Conservation (phyloP, 2,329 filamentous ascomycete genomes). For the Colletotrichum caudatum region DNA sequence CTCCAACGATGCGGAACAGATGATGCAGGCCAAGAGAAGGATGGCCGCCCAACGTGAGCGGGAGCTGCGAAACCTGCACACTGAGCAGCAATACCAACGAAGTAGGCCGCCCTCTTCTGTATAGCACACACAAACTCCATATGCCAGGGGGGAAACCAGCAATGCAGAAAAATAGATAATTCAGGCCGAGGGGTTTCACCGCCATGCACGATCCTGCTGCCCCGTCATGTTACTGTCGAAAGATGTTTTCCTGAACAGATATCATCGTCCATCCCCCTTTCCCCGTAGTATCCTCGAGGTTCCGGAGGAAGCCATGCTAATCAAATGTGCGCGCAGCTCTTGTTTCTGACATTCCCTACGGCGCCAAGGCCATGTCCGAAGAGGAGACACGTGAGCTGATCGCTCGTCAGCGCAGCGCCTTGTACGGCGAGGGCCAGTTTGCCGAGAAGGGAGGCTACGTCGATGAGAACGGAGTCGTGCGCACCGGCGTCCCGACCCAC, state of each 20-base stretch:
- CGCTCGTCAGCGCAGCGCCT: slow-evolving; percentile 91
- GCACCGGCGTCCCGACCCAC: slow-evolving; percentile 74
- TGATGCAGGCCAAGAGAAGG: slow-evolving; percentile 99
- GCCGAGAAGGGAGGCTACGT: slow-evolving; percentile 75
- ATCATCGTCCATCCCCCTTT: slow-evolving; percentile 35
- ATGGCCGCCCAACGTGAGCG: slow-evolving; percentile 99
- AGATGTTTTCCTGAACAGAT: slow-evolving; percentile 40
- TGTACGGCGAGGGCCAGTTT: slow-evolving; percentile 85
- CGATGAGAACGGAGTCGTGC: slow-evolving; percentile 74
- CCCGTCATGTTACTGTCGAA: slow-evolving; percentile 42
- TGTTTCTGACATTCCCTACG: slow-evolving; percentile 47
- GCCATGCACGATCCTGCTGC: slow-evolving; percentile 41
- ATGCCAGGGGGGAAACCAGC: slow-evolving; percentile 50
- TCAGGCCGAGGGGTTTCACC: slow-evolving; percentile 43
- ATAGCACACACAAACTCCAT: slow-evolving; percentile 69
- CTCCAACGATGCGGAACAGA: slow-evolving; percentile 93
- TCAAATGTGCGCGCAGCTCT: slow-evolving; percentile 38
- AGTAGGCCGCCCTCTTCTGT: slow-evolving; percentile 88
- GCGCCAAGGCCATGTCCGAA: slow-evolving; percentile 89
- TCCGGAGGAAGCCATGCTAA: slow-evolving; percentile 39
- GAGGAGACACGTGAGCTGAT: slow-evolving; percentile 96
- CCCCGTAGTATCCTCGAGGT: slow-evolving; percentile 38
- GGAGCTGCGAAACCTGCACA: slow-evolving; percentile 99
- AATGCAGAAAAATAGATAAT: slow-evolving; percentile 54
- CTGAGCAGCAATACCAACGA: slow-evolving; percentile 99